A percentile compares a stretch with the other conserved stretches of the same genome.
Conservation (phyloP, 1,139 yeast genomes). For the Casaregolazyma lundiana region DNA sequence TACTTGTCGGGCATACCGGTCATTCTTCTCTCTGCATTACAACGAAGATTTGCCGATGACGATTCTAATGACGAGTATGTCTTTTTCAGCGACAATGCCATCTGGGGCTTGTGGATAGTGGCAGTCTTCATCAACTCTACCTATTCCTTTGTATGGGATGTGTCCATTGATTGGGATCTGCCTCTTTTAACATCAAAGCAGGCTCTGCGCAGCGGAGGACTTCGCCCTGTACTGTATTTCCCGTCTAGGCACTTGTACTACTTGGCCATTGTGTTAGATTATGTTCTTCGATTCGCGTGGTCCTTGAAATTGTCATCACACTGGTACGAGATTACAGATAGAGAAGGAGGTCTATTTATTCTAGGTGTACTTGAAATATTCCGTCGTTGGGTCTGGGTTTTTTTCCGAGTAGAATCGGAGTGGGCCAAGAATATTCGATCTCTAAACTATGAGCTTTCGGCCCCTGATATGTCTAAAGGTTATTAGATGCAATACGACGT, state of each 20-base stretch:
- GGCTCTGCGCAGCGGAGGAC: conserved; percentile 24
- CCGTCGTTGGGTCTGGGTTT: conserved; percentile 87
- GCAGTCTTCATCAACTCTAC: conserved; percentile 59
- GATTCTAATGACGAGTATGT: conserved; percentile 16
- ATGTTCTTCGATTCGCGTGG: conserved; percentile 72
- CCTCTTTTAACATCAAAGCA: conserved; percentile 34
- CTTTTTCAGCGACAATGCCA: conserved; percentile 23
- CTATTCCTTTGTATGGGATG: conserved; percentile 85
- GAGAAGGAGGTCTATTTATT: conserved; percentile 56
- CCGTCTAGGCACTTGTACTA: conserved; percentile 42
- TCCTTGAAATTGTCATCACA: conserved; percentile 44
- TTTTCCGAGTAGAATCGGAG: conserved; percentile 78
- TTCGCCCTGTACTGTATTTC: conserved; percentile 33
- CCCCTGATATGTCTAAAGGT: neutral
- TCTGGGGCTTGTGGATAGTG: conserved; percentile 46
- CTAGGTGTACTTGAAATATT: conserved; percentile 69
- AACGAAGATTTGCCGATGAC: conserved; percentile 13
- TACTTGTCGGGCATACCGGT: conserved; percentile 71
- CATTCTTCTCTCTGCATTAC: conserved; percentile 28
- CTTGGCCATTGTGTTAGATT: conserved; percentile 54
- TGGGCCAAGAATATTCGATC: conserved; percentile 28
- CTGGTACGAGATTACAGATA: conserved; percentile 35
- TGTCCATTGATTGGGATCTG: conserved; percentile 83
- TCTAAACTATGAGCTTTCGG: conserved; percentile 1
- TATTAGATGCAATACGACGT: too few species aligned